Conservation (phyloP, 2,329 filamentous ascomycete species). For the Mycogone perniciosa region DNA sequence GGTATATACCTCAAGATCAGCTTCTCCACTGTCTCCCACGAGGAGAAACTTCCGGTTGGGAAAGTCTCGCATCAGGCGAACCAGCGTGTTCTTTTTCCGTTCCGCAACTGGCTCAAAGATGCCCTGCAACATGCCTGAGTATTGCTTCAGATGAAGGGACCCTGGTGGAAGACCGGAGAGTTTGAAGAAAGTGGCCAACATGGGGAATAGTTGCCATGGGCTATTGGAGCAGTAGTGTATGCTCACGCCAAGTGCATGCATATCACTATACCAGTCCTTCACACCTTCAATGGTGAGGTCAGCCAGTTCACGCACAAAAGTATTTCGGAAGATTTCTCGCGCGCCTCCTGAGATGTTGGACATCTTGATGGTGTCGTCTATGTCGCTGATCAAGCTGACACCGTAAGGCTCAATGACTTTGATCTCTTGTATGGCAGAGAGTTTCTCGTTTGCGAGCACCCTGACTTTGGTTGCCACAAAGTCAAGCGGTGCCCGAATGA, state of each 20-base stretch:
- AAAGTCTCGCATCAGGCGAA: conserved; percentile 82
- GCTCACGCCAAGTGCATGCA: conserved; percentile 74
- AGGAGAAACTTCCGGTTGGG: conserved; percentile 83
- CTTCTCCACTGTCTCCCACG: conserved; percentile 92
- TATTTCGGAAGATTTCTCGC: conserved; percentile 92
- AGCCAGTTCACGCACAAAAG: conserved; percentile 78
- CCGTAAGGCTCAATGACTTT: conserved; percentile 70
- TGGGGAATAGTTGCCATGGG: conserved; percentile 93
- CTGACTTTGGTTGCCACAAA: conserved; percentile 88
- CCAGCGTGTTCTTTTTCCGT: conserved; percentile 81
- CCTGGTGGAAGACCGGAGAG: conserved; percentile 74
- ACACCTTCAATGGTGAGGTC: conserved; percentile 84
- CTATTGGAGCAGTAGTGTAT: conserved; percentile 99
- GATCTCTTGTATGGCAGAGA: conserved; percentile 76
- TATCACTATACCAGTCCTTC: conserved; percentile 75
- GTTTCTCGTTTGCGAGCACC: conserved; percentile 75
- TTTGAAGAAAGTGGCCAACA: conserved; percentile 79
- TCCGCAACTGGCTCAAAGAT: conserved; percentile 98
- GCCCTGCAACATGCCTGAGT: conserved; percentile 93
- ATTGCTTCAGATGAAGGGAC: conserved; percentile 92
- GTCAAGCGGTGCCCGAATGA: conserved; percentile 69
- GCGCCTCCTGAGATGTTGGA: conserved; percentile 84
- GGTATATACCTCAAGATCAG: conserved; percentile 93
- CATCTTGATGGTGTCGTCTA: conserved; percentile 95
- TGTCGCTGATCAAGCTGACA: conserved; percentile 91